Conservation (phyloP, 805 yeast genomes). For the Ogataea glucozyma region DNA sequence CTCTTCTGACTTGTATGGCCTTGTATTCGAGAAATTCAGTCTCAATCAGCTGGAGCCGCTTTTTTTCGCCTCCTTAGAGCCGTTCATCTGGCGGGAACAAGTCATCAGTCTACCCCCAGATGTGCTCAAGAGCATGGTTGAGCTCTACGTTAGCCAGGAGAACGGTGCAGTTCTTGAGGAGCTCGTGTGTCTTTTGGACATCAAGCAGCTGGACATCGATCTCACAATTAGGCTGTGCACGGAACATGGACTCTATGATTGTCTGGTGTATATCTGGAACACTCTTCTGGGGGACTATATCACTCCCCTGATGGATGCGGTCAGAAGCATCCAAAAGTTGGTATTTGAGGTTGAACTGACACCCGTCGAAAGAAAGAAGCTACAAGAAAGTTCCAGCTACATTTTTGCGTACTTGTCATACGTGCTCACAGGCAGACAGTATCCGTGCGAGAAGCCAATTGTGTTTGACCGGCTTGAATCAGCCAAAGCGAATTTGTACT, state of each 20-base stretch:
- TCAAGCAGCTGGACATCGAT: conserved; percentile 73
- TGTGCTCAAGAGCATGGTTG: conserved; percentile 62
- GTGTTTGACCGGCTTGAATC: conserved; percentile 32
- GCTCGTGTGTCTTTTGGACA: conserved; percentile 67
- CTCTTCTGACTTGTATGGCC: conserved; percentile 42
- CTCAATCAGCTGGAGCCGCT: conserved; percentile 33
- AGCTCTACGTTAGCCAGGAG: conserved; percentile 41
- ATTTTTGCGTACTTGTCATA: conserved; percentile 66
- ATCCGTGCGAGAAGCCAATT: conserved; percentile 65
- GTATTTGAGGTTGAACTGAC: conserved; percentile 11
- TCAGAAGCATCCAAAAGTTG: conserved; percentile 35
- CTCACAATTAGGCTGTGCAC: conserved; percentile 64
- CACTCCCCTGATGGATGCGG: conserved; percentile 67
- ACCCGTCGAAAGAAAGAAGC: conserved; percentile 12
- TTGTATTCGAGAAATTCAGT: conserved; percentile 45
- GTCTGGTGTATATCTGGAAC: conserved; percentile 72
- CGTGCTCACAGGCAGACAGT: conserved; percentile 73
- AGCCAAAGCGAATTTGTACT: conserved; percentile 55
- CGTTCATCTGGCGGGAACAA: conserved; percentile 47
- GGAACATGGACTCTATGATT: conserved; percentile 56
- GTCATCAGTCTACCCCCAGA: conserved; percentile 59
- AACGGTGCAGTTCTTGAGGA: conserved; percentile 59
- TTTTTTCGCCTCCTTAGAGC: conserved; percentile 56
- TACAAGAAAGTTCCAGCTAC: conserved; percentile 30
- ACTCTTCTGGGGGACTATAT: conserved; percentile 65